These are phyloP conservation scores for Pogostemon cablin DNA, from an alignment of 257 asterid species.

Conservation along the genomic window DNA sequence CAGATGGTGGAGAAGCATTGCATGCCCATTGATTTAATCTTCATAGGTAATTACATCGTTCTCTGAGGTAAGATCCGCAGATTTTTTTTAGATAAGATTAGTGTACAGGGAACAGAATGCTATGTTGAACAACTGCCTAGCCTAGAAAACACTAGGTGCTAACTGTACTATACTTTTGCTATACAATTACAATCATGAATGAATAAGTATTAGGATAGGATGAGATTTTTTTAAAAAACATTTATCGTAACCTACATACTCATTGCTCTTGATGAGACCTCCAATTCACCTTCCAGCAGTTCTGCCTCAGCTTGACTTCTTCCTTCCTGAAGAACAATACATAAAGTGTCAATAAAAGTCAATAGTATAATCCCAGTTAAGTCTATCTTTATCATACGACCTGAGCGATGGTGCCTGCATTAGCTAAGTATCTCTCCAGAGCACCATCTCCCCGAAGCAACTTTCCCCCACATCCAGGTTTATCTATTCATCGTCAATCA, in stretches of 20 bases:
- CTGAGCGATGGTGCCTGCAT: conserved; percentile 42
- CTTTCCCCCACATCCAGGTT: conserved; percentile 77
- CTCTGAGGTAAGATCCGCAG: no score
- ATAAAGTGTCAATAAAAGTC: conserved; percentile 25
- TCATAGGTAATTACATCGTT: no score
- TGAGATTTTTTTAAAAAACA: no score
- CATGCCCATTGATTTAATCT: no score
- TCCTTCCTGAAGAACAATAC: conserved; percentile 48
- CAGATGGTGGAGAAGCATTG: no score
- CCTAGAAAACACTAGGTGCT: conserved; percentile 13
- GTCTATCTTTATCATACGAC: conserved; percentile 41
- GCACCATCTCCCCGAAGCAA: conserved; percentile 77
- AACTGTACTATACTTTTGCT: conserved; percentile 26
- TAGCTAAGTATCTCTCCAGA: conserved; percentile 58
- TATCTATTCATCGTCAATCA: conserved; percentile 68
- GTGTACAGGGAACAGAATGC: conserved; percentile 29
- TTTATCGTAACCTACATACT: conserved; percentile 49
- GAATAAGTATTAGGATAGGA: background rate
- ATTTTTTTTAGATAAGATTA: background rate
- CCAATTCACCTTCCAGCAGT: conserved; percentile 56
- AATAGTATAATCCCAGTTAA: background rate
- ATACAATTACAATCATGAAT: conserved; percentile 26
- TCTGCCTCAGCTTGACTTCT: conserved; percentile 39
- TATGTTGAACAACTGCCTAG: conserved; percentile 19
- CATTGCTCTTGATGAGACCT: conserved; percentile 74